Conservation (phyloP, 2,329 filamentous ascomycete genomes). For the Cladosporium sp. region DNA sequence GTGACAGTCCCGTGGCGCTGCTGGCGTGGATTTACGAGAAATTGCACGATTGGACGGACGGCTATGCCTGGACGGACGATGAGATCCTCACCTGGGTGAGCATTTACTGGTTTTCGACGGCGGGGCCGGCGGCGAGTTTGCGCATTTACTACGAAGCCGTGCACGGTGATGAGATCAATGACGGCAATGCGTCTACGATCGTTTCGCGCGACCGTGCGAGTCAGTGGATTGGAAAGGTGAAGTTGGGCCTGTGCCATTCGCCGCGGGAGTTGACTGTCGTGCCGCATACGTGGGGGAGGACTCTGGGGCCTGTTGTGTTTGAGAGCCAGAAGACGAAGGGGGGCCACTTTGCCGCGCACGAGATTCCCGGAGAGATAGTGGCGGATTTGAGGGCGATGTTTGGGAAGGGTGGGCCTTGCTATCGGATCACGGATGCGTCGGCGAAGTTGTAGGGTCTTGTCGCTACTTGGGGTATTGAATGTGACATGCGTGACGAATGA, state of each 20-base stretch:
- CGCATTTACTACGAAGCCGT: conserved; percentile 69
- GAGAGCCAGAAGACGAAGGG: conserved; percentile 47
- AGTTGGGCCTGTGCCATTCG: conserved; percentile 53
- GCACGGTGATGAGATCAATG: too few species aligned
- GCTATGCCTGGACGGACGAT: conserved; percentile 69
- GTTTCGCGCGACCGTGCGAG: conserved; percentile 33
- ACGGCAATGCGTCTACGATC: too few species aligned
- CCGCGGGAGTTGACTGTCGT: conserved; percentile 55
- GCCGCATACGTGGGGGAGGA: conserved; percentile 55
- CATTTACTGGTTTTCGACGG: conserved; percentile 67
- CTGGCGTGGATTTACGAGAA: conserved; percentile 82
- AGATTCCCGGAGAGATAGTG: conserved; percentile 49
- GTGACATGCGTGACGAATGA: too few species aligned
- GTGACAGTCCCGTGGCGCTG: conserved; percentile 65
- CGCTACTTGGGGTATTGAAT: too few species aligned
- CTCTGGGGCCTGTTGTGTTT: conserved; percentile 56
- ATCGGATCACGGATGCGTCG: conserved; percentile 12
- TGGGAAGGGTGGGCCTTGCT: conserved; percentile 37
- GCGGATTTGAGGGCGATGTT: conserved; percentile 55
- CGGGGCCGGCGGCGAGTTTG: conserved; percentile 63
- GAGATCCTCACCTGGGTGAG: conserved; percentile 72
- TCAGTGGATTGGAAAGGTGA: conserved; percentile 43
- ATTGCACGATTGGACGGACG: conserved; percentile 70
- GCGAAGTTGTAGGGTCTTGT: conserved; percentile 4
- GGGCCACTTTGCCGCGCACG: conserved; percentile 58